Evolutionary conservation across 2,329 filamentous ascomycete genomes (phyloP), one percentile per base, ranked within the genome.

Genomic region (Cladophialophora exuberans): DNA sequence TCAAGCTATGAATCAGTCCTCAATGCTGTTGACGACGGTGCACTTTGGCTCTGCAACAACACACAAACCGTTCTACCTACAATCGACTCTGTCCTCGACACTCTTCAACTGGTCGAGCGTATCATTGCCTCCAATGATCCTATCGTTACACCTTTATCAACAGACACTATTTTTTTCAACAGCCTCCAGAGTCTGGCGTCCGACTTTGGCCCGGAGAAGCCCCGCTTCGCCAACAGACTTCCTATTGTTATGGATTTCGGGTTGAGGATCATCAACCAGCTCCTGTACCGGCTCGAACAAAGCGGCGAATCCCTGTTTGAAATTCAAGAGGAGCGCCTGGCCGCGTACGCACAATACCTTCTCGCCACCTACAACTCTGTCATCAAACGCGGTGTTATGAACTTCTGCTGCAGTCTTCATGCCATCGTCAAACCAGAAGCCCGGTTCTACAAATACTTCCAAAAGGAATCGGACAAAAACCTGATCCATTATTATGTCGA

Each of bases 401-500:
- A 54, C 25, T 64, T 57, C 36, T 60, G 52, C 43, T 53, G 43
- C 13, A 53, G 52, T 18, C 58, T 64, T 33, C 55, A 61, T 36
- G 47, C 33, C n/a, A 39, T 61, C 39, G 59, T 64, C 50, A 60
- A 59, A 28, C 55, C 60, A 1, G 60, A 62, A 45, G 49, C 51
- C 20, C 48, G 58, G 39, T 62, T 64, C 52, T 59, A 59, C 39
- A 52, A 52, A 18, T 57, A 59, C 44, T 62, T 62, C 47, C 54
- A 54, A 17, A 53, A 61, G 26, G 62, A 62, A 33, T 54, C 52
- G 15, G 54, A 64, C 50, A 55, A 55, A 30, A 64, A 64, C 43
- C 46, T 64, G 26, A 51, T 64, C 22, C 52, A 62, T 30, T 64
- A 64, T 44, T 64, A 61, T 48, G 49, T 62, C 20, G 39, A 51